phyloP scores from a whole-genome alignment of 2,329 filamentous ascomycete species.

The Trichoderma pleuroti region DNA sequence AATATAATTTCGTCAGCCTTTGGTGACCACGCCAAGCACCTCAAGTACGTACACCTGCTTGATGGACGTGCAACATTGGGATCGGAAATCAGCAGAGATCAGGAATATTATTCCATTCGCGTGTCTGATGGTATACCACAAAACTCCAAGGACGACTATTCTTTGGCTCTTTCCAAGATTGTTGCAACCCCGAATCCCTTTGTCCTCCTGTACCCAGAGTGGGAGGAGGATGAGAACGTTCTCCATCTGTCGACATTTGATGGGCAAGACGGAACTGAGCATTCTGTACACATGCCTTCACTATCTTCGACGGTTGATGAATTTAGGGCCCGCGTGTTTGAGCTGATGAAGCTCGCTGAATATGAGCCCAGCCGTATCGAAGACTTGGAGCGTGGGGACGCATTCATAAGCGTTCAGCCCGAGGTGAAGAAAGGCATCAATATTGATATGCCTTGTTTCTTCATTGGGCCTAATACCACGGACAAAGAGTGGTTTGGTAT shows the following conservation, averaged over 20 bases:
- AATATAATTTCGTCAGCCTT: background rate
- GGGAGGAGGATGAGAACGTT: background rate
- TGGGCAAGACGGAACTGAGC: background rate
- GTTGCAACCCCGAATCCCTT: background rate
- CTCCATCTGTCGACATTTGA: background rate
- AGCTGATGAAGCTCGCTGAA: constrained; percentile 11
- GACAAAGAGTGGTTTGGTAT: constrained; percentile 27
- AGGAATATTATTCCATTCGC: background rate
- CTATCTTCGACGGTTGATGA: constrained; percentile 8
- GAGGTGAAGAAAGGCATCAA: constrained; percentile 3
- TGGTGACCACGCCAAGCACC: background rate
- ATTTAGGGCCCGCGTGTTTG: background rate
- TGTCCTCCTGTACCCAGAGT: constrained; percentile 13
- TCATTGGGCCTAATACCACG: constrained; percentile 21
- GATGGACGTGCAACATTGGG: background rate
- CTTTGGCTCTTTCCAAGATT: background rate
- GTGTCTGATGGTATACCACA: background rate
- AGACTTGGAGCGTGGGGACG: background rate
- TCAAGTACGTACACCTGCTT: constrained; percentile 1
- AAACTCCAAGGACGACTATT: background rate
- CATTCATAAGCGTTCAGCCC: constrained; percentile 23
- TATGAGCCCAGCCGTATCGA: background rate
- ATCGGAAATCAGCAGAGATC: background rate
- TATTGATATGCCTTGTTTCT: constrained; percentile 17
- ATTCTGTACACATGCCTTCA: background rate